Conservation (phyloP, 345 rosid species). For the Melaleuca quinquenervia region DNA sequence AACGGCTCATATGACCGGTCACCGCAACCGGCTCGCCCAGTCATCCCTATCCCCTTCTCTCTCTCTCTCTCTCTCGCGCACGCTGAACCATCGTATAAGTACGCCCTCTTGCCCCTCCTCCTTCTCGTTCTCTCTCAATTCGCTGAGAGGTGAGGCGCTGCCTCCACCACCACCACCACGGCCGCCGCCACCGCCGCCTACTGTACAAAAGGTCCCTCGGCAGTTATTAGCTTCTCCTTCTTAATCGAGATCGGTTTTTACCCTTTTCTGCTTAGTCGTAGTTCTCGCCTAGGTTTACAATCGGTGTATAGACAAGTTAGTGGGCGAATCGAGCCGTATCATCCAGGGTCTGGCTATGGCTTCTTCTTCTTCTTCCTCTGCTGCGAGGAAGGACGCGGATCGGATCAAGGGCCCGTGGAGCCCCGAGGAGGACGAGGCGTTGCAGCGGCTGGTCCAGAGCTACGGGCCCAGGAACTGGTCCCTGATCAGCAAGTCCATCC, state of each 20-base stretch:
- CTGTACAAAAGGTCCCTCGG: background rate
- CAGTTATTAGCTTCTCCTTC: background rate
- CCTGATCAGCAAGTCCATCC: constrained; percentile 66
- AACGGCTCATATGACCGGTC: constrained; percentile 41
- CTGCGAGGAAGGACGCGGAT: constrained; percentile 34
- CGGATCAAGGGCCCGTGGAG: constrained; percentile 91
- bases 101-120: background rate
- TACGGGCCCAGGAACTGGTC: constrained; percentile 80
- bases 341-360: background rate
- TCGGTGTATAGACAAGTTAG: background rate
- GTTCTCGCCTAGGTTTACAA: background rate
- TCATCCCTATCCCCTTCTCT: constrained; percentile 21
- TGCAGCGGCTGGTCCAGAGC: constrained; percentile 44
- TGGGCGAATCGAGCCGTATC: background rate
- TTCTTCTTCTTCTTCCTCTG: background rate
- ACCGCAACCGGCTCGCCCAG: constrained; percentile 35
- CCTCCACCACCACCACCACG: constrained; percentile 10
- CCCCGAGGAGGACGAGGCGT: constrained; percentile 68
- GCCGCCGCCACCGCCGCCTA: background rate
- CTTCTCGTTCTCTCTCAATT: background rate
- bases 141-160: constrained; percentile 21
- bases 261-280: background rate
- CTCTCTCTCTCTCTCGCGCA: background rate
- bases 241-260: background rate
- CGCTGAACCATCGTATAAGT: background rate